phyloP scores from a whole-genome alignment of 73 alveolate species.

The Paramecium bursaria region DNA sequence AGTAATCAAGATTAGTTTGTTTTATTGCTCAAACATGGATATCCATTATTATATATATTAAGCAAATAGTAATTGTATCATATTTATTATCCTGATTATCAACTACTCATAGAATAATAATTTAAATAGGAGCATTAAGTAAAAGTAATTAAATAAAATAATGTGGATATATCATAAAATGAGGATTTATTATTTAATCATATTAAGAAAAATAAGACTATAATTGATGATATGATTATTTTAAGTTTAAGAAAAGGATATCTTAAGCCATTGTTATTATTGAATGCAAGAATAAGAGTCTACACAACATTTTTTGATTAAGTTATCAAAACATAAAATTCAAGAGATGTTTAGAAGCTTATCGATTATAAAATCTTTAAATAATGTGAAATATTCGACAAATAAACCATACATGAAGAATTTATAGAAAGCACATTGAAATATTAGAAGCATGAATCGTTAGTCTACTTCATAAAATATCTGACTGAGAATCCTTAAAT shows the following conservation, averaged over 20 bases:
- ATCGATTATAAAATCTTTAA: not conserved
- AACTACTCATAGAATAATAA: too few species aligned
- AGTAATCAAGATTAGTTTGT: too few species aligned
- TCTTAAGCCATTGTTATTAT: slow-evolving; percentile 13
- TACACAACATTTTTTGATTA: slow-evolving; percentile 13
- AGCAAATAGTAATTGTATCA: too few species aligned
- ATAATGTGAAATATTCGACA: slow-evolving; percentile 47
- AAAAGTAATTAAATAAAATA: too few species aligned
- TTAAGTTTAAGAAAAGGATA: not conserved
- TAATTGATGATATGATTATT: slow-evolving; percentile 41
- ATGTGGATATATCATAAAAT: too few species aligned
- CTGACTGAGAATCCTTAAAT: slow-evolving; percentile 28
- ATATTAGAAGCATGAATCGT: not conserved
- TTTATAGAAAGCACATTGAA: slow-evolving; percentile 2
- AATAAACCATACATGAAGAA: slow-evolving; percentile 10
- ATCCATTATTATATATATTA: too few species aligned
- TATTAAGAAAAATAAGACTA: not conserved
- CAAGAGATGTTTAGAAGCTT: slow-evolving; percentile 1
- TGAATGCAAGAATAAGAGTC: slow-evolving; percentile 55
- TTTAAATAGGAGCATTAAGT: too few species aligned
- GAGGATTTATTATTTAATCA: slow-evolving; percentile 3
- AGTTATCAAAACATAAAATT: slow-evolving; percentile 38
- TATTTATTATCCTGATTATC: too few species aligned
- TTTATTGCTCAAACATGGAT: too few species aligned
- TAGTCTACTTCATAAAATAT: slow-evolving; percentile 2